Percentiles rank a stretch among this genome's conserved stretches.
phyloP scores from a whole-genome alignment of 2,329 filamentous ascomycete species.

The Fusarium sp. region DNA sequence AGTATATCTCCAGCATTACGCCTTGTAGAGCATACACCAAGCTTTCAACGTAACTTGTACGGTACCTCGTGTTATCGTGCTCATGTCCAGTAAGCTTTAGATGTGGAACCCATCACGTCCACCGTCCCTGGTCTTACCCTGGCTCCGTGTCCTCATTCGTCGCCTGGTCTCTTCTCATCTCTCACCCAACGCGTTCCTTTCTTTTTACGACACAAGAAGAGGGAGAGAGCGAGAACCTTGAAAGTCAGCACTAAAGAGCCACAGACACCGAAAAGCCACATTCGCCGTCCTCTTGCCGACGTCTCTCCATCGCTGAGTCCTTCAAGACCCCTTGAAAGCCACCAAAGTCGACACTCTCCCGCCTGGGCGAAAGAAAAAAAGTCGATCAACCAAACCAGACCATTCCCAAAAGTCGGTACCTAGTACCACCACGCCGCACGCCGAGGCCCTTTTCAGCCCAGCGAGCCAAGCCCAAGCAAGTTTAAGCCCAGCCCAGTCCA shows the following conservation, averaged over 20 bases:
- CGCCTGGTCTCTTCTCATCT: constrained; percentile 39
- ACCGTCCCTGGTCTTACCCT: constrained; percentile 36
- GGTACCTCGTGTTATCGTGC: constrained; percentile 33
- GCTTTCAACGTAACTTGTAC: constrained; percentile 20
- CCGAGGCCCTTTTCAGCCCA: constrained; percentile 31
- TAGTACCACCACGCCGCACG: constrained; percentile 29
- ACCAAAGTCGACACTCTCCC: constrained; percentile 7
- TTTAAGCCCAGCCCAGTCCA: constrained; percentile 27
- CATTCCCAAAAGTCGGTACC: constrained; percentile 19
- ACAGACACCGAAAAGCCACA: constrained; percentile 34
- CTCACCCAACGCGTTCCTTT: constrained; percentile 44
- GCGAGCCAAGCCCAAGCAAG: constrained; percentile 17
- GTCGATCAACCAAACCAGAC: constrained; percentile 15
- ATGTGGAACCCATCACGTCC: constrained; percentile 35
- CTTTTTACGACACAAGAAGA: constrained; percentile 40
- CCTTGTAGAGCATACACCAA: constrained; percentile 22
- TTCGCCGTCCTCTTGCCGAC: constrained; percentile 23
- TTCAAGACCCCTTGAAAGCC: constrained; percentile 12
- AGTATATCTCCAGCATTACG: background rate
- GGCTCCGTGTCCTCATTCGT: constrained; percentile 39
- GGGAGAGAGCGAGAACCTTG: constrained; percentile 31
- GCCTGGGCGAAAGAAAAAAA: constrained; percentile 28
- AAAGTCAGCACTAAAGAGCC: constrained; percentile 36
- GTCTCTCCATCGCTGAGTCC: constrained; percentile 20
- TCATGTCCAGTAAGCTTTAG: constrained; percentile 34